phyloP scores from a whole-genome alignment of 2,329 filamentous ascomycete genomes.

The Venturia aucupariae region DNA sequence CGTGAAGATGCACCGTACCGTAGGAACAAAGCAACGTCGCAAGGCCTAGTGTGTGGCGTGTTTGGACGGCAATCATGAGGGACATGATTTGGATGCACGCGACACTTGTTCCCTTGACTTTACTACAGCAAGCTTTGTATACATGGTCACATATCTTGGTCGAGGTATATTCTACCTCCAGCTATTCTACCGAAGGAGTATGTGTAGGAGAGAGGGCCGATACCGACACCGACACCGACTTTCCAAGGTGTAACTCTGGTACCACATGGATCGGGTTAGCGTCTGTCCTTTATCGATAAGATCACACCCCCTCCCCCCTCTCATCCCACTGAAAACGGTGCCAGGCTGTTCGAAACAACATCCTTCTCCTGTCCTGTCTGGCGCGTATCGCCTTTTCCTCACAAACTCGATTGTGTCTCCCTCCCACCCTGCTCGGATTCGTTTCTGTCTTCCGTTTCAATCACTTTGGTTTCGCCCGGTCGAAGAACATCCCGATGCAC shows the following conservation, averaged over 20 bases:
- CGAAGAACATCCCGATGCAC: constrained; percentile 7
- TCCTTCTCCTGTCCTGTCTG: neutral
- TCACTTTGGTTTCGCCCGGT: constrained; percentile 7
- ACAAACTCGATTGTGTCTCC: neutral
- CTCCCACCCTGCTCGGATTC: constrained; percentile 9
- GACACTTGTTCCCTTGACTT: no score
- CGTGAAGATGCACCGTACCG: neutral
- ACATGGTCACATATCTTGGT: no score
- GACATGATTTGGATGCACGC: neutral
- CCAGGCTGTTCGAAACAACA: neutral
- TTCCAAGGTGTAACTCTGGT: neutral
- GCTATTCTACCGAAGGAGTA: no score
- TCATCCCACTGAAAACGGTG: neutral
- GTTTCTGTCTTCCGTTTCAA: neutral
- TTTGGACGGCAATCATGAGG: no score
- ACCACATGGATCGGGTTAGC: neutral
- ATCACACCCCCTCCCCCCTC: neutral
- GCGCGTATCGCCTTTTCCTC: constrained; percentile 2
- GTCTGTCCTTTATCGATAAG: neutral
- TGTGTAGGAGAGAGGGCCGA: no score
- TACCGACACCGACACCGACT: no score
- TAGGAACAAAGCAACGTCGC: neutral
- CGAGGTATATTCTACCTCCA: no score
- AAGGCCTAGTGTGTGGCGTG: neutral
- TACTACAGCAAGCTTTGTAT: neutral